Evolutionary conservation across 2,329 filamentous ascomycete genomes (phyloP).

Genomic region (Thelonectria rubi): DNA sequence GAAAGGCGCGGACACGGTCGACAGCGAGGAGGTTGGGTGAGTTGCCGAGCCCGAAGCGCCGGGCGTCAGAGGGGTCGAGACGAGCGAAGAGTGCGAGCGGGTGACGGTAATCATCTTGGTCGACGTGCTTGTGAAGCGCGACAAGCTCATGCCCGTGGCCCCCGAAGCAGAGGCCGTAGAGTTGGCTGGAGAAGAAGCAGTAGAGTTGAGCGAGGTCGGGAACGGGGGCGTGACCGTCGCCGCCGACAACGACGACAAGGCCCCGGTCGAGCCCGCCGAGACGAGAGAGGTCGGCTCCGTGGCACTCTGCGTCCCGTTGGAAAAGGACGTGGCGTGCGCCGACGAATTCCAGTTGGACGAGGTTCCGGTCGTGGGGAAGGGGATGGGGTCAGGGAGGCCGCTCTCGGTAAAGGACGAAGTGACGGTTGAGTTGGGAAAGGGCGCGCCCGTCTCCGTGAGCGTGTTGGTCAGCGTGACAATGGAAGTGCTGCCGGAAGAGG

Average conservation of each 20-base stretch:
- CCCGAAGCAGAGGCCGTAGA: not conserved
- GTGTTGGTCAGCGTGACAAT: not conserved
- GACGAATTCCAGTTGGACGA: not conserved
- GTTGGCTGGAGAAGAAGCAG: no score
- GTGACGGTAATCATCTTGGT: not conserved
- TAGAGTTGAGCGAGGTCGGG: not conserved
- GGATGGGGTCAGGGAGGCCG: not conserved
- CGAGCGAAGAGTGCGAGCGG: not conserved
- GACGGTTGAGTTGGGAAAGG: not conserved
- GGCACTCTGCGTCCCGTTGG: not conserved
- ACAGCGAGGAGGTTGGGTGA: constrained; percentile 15
- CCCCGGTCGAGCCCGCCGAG: not conserved
- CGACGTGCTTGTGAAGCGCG: not conserved
- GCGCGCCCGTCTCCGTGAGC: not conserved
- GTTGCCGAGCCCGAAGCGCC: constrained; percentile 18
- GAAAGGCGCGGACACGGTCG: constrained; percentile 12
- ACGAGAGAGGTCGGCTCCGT: not conserved
- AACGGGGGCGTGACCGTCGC: not conserved
- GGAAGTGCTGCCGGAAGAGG: not conserved
- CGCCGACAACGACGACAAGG: not conserved
- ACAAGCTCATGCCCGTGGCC: not conserved
- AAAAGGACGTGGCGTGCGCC: not conserved
- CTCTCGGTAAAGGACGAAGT: not conserved
- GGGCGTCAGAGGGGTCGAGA: not conserved
- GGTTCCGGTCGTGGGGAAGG: not conserved